These are phyloP conservation scores for Oryza meyeriana DNA, from an alignment of 176 grass and related monocot genomes.

Conservation along the genomic window DNA sequence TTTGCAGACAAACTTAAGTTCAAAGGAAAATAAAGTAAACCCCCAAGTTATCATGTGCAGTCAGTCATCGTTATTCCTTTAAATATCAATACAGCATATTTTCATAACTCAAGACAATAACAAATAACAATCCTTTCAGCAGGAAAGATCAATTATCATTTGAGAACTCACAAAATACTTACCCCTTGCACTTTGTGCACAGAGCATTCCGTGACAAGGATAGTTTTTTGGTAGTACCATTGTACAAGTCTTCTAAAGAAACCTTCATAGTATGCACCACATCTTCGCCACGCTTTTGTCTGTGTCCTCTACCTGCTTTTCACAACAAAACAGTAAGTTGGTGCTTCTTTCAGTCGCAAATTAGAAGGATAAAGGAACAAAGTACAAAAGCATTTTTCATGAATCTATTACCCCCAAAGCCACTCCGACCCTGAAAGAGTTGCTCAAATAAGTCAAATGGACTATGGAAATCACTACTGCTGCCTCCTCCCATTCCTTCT, in stretches of 20 bases:
- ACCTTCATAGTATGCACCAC: conserved; percentile 82
- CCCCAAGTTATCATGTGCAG: not conserved
- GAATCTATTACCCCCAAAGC: conserved; percentile 56
- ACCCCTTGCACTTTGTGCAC: conserved; percentile 93
- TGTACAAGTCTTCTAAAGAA: conserved; percentile 89
- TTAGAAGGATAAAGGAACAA: not conserved
- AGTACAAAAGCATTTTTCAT: not conserved
- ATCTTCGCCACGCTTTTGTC: conserved; percentile 80
- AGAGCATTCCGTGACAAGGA: conserved; percentile 74
- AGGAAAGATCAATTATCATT: not conserved
- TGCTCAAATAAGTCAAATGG: conserved; percentile 96
- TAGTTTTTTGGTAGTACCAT: conserved; percentile 77
- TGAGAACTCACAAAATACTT: conserved; percentile 18
- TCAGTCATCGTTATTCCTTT: not conserved
- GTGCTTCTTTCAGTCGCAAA: not conserved
- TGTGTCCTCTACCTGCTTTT: conserved; percentile 71
- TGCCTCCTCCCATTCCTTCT: conserved; percentile 88
- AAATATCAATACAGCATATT: not conserved
- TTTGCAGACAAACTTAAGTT: not conserved
- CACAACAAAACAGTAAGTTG: conserved; percentile 22
- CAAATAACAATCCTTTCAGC: not conserved
- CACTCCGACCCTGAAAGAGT: conserved; percentile 51
- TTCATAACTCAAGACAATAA: not conserved
- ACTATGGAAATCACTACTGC: conserved; percentile 57
- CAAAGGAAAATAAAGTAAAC: not conserved